Evolutionary conservation across 2,329 filamentous ascomycete genomes (phyloP).

Genomic region (Albophoma yamanashiensis): DNA sequence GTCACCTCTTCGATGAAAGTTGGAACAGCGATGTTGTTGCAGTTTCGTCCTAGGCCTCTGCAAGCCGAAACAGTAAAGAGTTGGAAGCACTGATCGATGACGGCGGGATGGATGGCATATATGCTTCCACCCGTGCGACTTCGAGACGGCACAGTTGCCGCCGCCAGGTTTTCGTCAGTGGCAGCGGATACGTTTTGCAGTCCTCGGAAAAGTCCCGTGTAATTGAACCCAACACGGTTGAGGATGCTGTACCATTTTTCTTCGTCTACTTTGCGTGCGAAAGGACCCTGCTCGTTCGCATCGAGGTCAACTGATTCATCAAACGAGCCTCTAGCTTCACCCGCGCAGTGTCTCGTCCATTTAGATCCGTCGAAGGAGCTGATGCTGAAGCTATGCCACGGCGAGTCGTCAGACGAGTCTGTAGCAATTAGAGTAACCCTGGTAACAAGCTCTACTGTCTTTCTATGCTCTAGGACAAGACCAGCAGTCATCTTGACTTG

Average conservation of each 20-base stretch:
- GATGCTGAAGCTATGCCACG: conserved; percentile 18
- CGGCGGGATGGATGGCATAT: conserved; percentile 25
- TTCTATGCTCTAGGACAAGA: conserved; percentile 15
- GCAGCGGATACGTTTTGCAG: neutral
- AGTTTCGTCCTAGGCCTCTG: conserved; percentile 11
- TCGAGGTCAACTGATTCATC: conserved; percentile 1
- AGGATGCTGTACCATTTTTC: conserved; percentile 1
- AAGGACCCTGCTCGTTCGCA: neutral
- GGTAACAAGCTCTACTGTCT: conserved; percentile 18
- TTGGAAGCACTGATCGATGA: conserved; percentile 23
- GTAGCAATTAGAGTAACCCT: conserved; percentile 10
- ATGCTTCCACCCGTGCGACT: neutral
- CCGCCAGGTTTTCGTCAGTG: neutral
- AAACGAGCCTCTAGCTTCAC: conserved; percentile 4
- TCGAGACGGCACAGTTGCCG: neutral
- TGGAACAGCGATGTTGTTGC: conserved; percentile 5
- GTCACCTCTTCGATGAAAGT: conserved; percentile 2
- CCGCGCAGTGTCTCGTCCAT: conserved; percentile 18
- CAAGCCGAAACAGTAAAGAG: conserved; percentile 14
- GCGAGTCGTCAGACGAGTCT: conserved; percentile 9
- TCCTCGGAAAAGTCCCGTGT: conserved; percentile 1
- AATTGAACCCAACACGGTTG: conserved; percentile 1
- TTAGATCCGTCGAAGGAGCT: conserved; percentile 13
- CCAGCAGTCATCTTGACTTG: conserved; percentile 15
- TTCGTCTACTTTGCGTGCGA: conserved; percentile 1